Percentiles rank a stretch among this genome's conserved stretches.
phyloP scores from a whole-genome alignment of 2,329 filamentous ascomycete species.

The Zasmidium angulare region DNA sequence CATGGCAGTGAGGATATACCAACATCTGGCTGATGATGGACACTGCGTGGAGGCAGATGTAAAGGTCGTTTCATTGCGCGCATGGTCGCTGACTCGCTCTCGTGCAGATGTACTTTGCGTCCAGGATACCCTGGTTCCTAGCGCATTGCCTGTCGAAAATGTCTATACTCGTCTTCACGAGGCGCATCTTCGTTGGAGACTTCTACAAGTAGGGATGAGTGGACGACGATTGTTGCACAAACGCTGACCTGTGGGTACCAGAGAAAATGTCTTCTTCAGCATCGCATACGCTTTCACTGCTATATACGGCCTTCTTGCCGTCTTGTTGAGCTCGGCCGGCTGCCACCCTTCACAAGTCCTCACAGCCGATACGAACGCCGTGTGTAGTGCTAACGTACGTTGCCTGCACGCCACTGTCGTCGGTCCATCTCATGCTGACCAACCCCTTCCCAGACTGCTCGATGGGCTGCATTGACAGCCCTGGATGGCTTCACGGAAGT shows the following conservation, averaged over 20 bases:
- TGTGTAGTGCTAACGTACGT: slow-evolving; percentile 23
- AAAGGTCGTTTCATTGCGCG: background rate
- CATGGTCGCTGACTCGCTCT: background rate
- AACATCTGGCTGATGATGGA: background rate
- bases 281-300: slow-evolving; percentile 13
- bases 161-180: slow-evolving; percentile 25
- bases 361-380: slow-evolving; percentile 17
- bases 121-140: slow-evolving; percentile 19
- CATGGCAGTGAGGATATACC: no score
- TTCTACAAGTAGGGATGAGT: slow-evolving; percentile 16
- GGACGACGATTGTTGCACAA: background rate
- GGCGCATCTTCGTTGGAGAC: slow-evolving; percentile 24
- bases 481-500: slow-evolving; percentile 24
- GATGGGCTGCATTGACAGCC: slow-evolving; percentile 21
- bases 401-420: background rate
- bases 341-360: slow-evolving; percentile 19
- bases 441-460: slow-evolving; percentile 8
- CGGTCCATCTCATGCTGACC: slow-evolving; percentile 1
- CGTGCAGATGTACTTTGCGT: slow-evolving; percentile 21
- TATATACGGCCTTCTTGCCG: slow-evolving; percentile 18
- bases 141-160: slow-evolving; percentile 23
- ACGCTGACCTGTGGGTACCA: background rate
- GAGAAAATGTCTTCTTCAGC: slow-evolving; percentile 22
- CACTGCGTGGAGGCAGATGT: background rate
- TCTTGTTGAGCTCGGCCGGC: slow-evolving; percentile 24